Base-by-base conservation (phyloP, 495 filamentous ascomycete species). In the Friedmanniomyces simplex region DNA sequence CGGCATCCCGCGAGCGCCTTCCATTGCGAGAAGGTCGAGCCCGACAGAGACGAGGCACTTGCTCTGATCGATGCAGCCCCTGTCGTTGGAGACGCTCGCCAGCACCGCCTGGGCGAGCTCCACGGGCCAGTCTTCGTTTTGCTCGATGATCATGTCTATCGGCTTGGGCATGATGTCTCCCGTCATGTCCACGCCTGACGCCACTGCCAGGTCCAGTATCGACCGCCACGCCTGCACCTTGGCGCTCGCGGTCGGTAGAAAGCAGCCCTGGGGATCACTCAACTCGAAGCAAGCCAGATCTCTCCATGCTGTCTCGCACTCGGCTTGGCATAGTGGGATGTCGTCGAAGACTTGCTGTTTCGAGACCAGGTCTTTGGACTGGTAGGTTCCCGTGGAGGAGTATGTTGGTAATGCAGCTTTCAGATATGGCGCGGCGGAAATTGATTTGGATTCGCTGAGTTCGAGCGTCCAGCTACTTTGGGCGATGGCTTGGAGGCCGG, bases 401-500 rank as follows among this genome's bases (percentile, higher is more conserved):
- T 62, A 73, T 12, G 63, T 28, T 1, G 68, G 70, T 30, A 74
- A 50, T 1, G 52, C 46, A 6, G 67, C 52, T 41, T 57, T 59
- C n/a, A 73, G 41, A 41, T 63, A 64, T 5, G 61, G 43, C 4
- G 63, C 34, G 11, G 71, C 59, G 21, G 65, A 61, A 21, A 11
- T 48, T 37, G 42, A 34, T 51, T 39, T 18, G 62, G 60, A n/a
- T 46, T 36, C 26, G 52, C 46, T 63, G 41, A 70, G 62, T 68
- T 93, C 89, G 14, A 94, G 76, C 8, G 86, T 91, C 46, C 86
- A 83, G 39, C 80, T 77, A 61, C 85, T 82, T 34, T 86, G 85
- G 1, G 88, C 79, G 48, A 94, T 81, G 0, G 82, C 72, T 1
- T 76, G 74, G 2, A 91, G 59, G 7, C 72, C 72, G 0, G 67